Evolutionary conservation across 768 basidiomycete species (phyloP).

Genomic region (Scleroderma bovista): DNA sequence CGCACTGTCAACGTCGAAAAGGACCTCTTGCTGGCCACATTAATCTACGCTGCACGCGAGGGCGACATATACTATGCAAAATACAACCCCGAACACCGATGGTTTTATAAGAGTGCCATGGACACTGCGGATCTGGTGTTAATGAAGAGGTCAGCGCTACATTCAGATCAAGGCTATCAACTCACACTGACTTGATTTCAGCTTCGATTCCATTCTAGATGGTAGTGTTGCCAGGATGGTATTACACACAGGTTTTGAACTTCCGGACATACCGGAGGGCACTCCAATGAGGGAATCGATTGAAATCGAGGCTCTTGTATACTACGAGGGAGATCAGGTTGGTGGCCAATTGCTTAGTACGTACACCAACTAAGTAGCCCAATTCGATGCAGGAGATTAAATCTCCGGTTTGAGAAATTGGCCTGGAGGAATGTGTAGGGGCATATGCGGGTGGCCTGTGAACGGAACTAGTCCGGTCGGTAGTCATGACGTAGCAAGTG

Average conservation of each 20-base stretch:
- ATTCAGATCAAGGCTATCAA: neutral
- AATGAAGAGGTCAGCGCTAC: constrained; percentile 44
- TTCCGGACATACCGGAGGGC: constrained; percentile 46
- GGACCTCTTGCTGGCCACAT: constrained; percentile 40
- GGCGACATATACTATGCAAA: constrained; percentile 48
- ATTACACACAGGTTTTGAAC: constrained; percentile 59
- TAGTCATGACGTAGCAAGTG: too few relatives aligned
- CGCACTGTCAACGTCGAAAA: constrained; percentile 35
- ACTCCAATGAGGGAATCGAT: constrained; percentile 52
- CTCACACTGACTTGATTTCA: constrained; percentile 7
- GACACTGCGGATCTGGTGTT: constrained; percentile 44
- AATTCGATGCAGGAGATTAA: too few relatives aligned
- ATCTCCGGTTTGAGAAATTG: neutral
- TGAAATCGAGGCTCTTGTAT: constrained; percentile 59
- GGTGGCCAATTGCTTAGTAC: too few relatives aligned
- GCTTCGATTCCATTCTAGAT: constrained; percentile 39
- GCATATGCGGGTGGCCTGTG: too few relatives aligned
- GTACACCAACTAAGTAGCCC: too few relatives aligned
- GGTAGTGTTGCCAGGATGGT: constrained; percentile 49
- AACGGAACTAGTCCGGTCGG: too few relatives aligned
- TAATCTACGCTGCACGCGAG: constrained; percentile 45
- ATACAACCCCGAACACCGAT: constrained; percentile 34
- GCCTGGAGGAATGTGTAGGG: neutral
- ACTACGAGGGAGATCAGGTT: constrained; percentile 30
- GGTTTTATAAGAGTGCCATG: constrained; percentile 47